Evolutionary conservation across 148 eudicot genomes (phyloP).

Genomic region (Rhododendron vialii): DNA sequence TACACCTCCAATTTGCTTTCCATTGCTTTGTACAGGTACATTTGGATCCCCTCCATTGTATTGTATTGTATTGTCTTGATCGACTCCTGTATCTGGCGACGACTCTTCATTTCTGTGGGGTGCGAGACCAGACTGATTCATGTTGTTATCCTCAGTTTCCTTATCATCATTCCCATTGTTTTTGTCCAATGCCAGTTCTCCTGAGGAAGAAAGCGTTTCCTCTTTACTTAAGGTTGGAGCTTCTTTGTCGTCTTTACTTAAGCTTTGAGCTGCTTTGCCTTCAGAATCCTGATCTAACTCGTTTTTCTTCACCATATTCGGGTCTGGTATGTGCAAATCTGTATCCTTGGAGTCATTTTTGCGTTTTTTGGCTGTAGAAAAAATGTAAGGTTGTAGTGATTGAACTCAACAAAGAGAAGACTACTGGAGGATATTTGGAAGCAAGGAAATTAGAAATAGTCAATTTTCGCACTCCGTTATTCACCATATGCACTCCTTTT

Average conservation of each 20-base stretch:
- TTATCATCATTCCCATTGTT: slow-evolving; percentile 19
- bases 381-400: neutral
- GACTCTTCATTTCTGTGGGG: slow-evolving; percentile 19
- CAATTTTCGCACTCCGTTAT: slow-evolving; percentile 22
- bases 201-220: slow-evolving; percentile 16
- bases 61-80: neutral
- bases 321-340: slow-evolving; percentile 15
- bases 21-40: neutral
- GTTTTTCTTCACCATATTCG: slow-evolving; percentile 17
- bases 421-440: slow-evolving; percentile 8
- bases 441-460: neutral
- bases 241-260: slow-evolving; percentile 33
- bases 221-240: slow-evolving; percentile 30
- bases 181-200: slow-evolving; percentile 16
- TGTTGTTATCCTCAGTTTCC: slow-evolving; percentile 9
- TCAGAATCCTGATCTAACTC: slow-evolving; percentile 24
- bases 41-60: neutral
- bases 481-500: slow-evolving; percentile 5
- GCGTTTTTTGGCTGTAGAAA: slow-evolving; percentile 51
- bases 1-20: neutral
- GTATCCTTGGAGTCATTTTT: slow-evolving; percentile 11
- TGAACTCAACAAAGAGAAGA: neutral
- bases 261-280: slow-evolving; percentile 20
- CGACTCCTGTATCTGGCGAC: slow-evolving; percentile 4
- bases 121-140: slow-evolving; percentile 20